A percentile compares a stretch with the other conserved stretches of the same genome.
Conservation (phyloP, 1,139 yeast genomes). For the Sporopachydermia cereana region DNA sequence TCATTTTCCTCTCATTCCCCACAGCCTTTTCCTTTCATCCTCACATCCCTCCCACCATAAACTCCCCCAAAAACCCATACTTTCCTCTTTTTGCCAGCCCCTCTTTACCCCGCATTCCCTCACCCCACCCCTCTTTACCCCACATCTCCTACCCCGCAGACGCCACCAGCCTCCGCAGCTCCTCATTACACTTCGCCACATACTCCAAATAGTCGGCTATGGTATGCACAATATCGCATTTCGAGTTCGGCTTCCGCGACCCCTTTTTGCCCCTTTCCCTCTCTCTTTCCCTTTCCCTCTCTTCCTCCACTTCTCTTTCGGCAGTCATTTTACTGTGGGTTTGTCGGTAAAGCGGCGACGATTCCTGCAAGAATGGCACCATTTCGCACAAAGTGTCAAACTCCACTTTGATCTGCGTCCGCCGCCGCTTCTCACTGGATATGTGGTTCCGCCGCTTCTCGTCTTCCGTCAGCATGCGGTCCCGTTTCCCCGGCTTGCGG, state of each 20-base stretch:
- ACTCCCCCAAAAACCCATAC: no score
- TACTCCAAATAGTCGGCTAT: slow-evolving; percentile 32
- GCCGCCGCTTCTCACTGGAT: slow-evolving; percentile 47
- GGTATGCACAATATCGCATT: slow-evolving; percentile 33
- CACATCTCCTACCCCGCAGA: not conserved
- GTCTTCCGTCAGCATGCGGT: slow-evolving; percentile 39
- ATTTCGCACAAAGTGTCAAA: slow-evolving; percentile 34
- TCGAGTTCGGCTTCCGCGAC: slow-evolving; percentile 8
- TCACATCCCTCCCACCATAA: no score
- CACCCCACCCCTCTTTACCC: not conserved
- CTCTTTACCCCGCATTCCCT: not conserved
- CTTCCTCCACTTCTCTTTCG: slow-evolving; percentile 13
- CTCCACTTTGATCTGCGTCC: slow-evolving; percentile 46
- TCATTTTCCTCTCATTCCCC: no score
- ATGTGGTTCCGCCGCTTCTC: slow-evolving; percentile 51
- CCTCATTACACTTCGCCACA: slow-evolving; percentile 28
- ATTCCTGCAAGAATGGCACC: slow-evolving; percentile 19
- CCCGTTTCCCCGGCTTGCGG: slow-evolving; percentile 27
- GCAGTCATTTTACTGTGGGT: not conserved
- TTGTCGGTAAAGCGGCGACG: not conserved
- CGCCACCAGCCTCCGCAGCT: slow-evolving; percentile 16
- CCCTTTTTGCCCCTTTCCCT: slow-evolving; percentile 7
- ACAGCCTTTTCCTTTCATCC: no score
- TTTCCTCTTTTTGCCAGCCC: not conserved
- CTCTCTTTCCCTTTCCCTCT: slow-evolving; percentile 13